Base-by-base conservation (phyloP, 2,329 filamentous ascomycete species). In the Clathrospora elynae region DNA sequence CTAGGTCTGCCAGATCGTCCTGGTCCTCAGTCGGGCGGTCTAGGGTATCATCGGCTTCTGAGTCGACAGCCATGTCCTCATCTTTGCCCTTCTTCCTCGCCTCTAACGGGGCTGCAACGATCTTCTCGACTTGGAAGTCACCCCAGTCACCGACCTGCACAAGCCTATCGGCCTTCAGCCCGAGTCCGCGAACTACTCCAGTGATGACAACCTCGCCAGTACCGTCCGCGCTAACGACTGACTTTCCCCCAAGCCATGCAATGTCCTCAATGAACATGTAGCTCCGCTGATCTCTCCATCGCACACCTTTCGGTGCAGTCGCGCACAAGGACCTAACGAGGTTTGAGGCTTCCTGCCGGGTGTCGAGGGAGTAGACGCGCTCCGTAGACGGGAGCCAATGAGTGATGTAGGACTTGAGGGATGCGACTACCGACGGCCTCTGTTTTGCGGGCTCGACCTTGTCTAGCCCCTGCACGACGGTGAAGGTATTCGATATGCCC, bases 111-210 rank as follows among this genome's bases (percentile, higher is more conserved):
- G 90, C 88, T 17, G 87, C 84, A 13, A 84, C 85, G 53, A 99
- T 95, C 66, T 89, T 92, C 37, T 90, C 87, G 37, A 99, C 85
- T 72, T 96, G 90, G 67, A 91, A 96, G 42, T 90, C 85, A 22
- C 93, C 93, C 88, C 90, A 96, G 50, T 96, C 91, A 26, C 91
- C 91, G 35, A 99, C 78, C 62, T 97, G 91, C 5, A 96, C 81
- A 26, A 99, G 75, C 45, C 93, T 83, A 68, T 99, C 90, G 3
- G 90, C 87, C 67, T 96, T 97, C 37, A 99, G 70, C 6, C 87
- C 86, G 64, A 84, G 88, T 22, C 93, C 93, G 62, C 93, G 81
- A 18, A 97, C 84, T 3, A 93, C 82, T 55, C 93, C 93, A 0
- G 89, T 95, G 28, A 99, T 66, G 6, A 91, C 75, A 6, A 89